Evolutionary conservation across 257 asterid genomes (phyloP).

Genomic region (Solanum chaucha): DNA sequence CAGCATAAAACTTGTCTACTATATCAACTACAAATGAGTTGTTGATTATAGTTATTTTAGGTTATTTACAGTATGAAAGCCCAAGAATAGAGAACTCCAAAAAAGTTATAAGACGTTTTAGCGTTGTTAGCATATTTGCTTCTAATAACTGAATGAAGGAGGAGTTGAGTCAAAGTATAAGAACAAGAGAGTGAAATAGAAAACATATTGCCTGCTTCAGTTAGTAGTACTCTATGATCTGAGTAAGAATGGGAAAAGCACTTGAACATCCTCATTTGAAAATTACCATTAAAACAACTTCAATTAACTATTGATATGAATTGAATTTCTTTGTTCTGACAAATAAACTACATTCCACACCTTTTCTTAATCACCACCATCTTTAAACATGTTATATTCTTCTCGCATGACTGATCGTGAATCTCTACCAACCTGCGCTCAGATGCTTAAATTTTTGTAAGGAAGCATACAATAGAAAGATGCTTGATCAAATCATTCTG

Average conservation of each 20-base stretch:
- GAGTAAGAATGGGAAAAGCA: not conserved
- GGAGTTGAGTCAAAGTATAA: not conserved
- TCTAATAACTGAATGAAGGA: not conserved
- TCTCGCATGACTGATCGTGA: conserved; percentile 74
- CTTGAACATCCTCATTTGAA: not conserved
- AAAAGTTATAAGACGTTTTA: not conserved
- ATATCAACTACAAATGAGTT: not conserved
- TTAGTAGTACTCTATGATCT: not conserved
- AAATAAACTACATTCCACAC: conserved; percentile 15
- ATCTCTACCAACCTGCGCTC: conserved; percentile 69
- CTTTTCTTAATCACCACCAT: conserved; percentile 88
- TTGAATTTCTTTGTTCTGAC: not conserved
- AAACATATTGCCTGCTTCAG: not conserved
- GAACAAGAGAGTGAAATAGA: not conserved
- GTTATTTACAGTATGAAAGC: not conserved
- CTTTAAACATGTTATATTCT: conserved; percentile 63
- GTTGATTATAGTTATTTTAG: not conserved
- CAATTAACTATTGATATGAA: not conserved
- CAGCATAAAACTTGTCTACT: not conserved
- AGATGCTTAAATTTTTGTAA: not conserved
- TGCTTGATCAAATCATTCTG: not conserved
- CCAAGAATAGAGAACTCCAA: not conserved
- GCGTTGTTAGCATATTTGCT: not conserved
- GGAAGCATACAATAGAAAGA: not conserved
- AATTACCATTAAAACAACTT: not conserved